Base-by-base conservation (phyloP, 2,329 filamentous ascomycete genomes). In the Fusarium xylarioides region DNA sequence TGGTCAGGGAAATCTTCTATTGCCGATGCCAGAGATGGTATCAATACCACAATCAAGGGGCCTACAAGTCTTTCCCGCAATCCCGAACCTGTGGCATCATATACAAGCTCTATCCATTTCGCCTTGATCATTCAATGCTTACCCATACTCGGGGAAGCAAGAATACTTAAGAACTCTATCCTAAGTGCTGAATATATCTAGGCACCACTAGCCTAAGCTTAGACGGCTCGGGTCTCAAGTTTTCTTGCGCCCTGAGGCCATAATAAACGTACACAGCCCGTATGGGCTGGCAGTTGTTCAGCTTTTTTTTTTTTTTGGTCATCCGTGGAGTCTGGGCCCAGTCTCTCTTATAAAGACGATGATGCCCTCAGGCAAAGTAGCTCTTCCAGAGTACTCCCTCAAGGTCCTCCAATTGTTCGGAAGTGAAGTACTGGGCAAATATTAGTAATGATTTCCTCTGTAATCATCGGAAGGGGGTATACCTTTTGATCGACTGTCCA, bases 351-450 rank as follows among this genome's bases (percentile, higher is more conserved):
- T 28, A 21, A 21, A 47, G 18, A 46, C 23, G 23, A 34, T 42
- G n/a, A 32, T 47, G 50, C 81, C 37, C 23, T 74, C 85, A 97
- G 44, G 95, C 97, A 85, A 99, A 99, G 81, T 99, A 99, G 82
- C 95, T 98, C 91, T 99, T 99, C 96, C 96, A 99, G 58, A 99
- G 86, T 53, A 99, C 97, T 58, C 96, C 96, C 78, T 98, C 95
- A 66, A 99, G 83, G 80, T 98, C 95, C 82, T 98, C 96, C 16
- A 99, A 86, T 79, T 99, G 95, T 77, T 98, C 96, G 35, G 92
- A 85, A 32, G 95, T 95, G 80, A 99, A 99, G 68, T 94, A 90
- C 89, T 93, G 72, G 68, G 56, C 79, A 76, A 66, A 53, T 56
- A 65, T 84, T 76, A 83, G 81, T 52, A 28, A 52, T 10, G 21